A percentile compares a stretch with the other conserved stretches of the same genome.
These are phyloP conservation scores for Paspalum notatum DNA, from an alignment of 176 grass and related monocot genomes.

Conservation along the genomic window DNA sequence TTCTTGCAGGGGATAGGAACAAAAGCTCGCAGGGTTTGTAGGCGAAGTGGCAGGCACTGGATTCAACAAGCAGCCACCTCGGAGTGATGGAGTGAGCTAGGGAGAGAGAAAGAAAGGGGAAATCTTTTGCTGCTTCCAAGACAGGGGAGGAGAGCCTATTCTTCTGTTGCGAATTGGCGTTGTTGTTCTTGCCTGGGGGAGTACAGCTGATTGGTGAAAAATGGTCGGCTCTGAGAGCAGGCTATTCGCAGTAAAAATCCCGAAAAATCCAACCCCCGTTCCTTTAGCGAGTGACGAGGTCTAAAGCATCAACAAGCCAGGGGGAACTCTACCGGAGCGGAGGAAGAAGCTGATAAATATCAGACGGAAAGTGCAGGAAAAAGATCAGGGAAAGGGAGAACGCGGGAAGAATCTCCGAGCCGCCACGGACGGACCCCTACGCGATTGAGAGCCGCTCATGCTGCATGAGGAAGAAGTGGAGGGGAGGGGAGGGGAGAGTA, in stretches of 20 bases:
- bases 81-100: background rate
- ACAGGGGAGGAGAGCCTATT: slow-evolving; percentile 24
- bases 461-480: background rate
- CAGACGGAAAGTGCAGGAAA: slow-evolving; percentile 3
- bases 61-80: slow-evolving; percentile 33
- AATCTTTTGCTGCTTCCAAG: slow-evolving; percentile 26
- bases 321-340: background rate
- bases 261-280: background rate
- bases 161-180: slow-evolving; percentile 11
- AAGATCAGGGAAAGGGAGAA: background rate
- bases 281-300: background rate
- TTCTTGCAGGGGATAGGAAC: slow-evolving; percentile 15
- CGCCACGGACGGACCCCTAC: background rate
- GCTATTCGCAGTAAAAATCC: background rate
- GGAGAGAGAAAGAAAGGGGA: background rate
- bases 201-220: background rate
- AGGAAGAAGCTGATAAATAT: slow-evolving; percentile 20
- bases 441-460: slow-evolving; percentile 18
- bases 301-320: too few species aligned
- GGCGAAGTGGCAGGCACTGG: slow-evolving; percentile 15
- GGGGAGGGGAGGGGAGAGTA: background rate
- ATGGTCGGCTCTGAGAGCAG: background rate
- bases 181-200: slow-evolving; percentile 17
- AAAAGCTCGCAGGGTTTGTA: background rate
- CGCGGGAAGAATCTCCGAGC: background rate